Conservation (phyloP, 2,329 filamentous ascomycete species). For the Diplodia corticola region DNA sequence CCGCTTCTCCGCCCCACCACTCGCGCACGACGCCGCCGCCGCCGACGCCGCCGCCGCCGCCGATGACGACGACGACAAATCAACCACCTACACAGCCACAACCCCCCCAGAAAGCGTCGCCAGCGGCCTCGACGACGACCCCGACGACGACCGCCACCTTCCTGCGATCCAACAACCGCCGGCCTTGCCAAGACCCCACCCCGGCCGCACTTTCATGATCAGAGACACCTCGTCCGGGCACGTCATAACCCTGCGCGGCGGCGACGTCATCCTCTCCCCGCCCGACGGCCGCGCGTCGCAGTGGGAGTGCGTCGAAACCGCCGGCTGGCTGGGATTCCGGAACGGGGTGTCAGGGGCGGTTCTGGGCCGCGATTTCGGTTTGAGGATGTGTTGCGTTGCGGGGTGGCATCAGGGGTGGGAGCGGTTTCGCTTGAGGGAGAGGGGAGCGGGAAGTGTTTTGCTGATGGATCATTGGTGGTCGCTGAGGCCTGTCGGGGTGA, state of each 20-base stretch:
- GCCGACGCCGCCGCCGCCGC: no score
- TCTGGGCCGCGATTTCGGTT: background rate
- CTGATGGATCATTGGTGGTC: background rate
- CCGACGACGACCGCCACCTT: no score
- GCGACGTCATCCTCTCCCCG: background rate
- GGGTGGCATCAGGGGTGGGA: background rate
- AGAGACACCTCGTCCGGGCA: background rate
- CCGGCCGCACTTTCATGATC: background rate
- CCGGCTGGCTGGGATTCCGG: slow-evolving; percentile 1
- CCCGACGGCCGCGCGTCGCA: background rate
- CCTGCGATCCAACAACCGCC: no score
- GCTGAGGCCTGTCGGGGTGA: background rate
- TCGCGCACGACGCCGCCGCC: no score
- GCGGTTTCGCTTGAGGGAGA: background rate
- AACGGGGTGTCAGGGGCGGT: background rate
- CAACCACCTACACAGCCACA: no score
- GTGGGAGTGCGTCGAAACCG: background rate
- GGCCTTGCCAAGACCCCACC: background rate
- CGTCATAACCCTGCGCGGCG: background rate
- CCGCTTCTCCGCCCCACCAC: no score
- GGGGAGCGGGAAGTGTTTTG: background rate
- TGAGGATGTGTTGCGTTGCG: background rate
- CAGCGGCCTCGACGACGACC: no score
- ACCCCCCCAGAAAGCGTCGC: no score
- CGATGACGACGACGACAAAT: no score